Conservation (phyloP, 495 filamentous ascomycete species). For the Penicillium odoratum region DNA sequence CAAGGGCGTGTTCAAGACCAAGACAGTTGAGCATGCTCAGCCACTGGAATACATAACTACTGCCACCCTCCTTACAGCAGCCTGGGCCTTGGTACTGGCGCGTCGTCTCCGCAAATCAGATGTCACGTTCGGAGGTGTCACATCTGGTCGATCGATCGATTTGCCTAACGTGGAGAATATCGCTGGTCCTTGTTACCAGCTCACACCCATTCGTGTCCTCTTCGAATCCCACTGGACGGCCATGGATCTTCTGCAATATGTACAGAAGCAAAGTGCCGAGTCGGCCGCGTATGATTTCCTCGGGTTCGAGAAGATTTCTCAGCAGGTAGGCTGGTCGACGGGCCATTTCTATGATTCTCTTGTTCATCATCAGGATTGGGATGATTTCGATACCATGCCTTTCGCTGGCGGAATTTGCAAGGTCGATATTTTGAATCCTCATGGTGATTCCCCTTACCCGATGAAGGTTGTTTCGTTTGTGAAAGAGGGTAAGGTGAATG, state of each 20-base stretch:
- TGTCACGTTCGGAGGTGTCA: conserved; percentile 62
- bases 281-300: conserved; percentile 33
- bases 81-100: conserved; percentile 62
- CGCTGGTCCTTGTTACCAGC: conserved; percentile 45
- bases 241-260: conserved; percentile 34
- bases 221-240: conserved; percentile 37
- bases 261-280: conserved; percentile 34
- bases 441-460: conserved; percentile 39
- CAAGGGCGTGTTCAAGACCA: conserved; percentile 38
- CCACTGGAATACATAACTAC: conserved; percentile 53
- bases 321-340: conserved; percentile 24
- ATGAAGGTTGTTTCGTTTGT: conserved; percentile 43
- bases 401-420: conserved; percentile 33
- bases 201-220: conserved; percentile 34
- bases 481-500: conserved; percentile 29
- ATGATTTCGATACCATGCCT: conserved; percentile 44
- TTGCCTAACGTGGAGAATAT: conserved; percentile 44
- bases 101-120: conserved; percentile 48
- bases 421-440: conserved; percentile 39
- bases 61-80: conserved; percentile 57
- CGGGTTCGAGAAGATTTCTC: conserved; percentile 31
- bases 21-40: conserved; percentile 40
- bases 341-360: conserved; percentile 28
- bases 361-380: conserved; percentile 40
- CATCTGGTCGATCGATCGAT: conserved; percentile 50